These are phyloP conservation scores for Podaxis mareebaensis DNA, from an alignment of 768 basidiomycete species.

Conservation along the genomic window DNA sequence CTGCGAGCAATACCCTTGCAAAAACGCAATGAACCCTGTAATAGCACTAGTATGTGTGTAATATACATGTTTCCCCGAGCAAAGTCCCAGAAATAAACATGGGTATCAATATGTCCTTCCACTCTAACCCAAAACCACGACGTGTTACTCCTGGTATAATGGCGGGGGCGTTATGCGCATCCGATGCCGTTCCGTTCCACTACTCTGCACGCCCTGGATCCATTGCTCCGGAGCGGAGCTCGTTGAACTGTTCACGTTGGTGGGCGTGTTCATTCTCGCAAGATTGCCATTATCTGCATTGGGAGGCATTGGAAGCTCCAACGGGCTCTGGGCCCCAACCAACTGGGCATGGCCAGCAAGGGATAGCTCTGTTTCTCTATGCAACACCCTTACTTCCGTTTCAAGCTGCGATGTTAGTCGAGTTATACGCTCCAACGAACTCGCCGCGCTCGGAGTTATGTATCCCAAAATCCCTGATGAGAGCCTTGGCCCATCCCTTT, in stretches of 20 bases:
- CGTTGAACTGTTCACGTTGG: background rate
- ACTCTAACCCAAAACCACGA: background rate
- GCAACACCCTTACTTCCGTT: background rate
- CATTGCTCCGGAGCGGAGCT: background rate
- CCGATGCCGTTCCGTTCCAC: background rate
- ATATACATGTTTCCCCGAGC: too few relatives aligned
- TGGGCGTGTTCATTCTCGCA: too few relatives aligned
- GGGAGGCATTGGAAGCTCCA: too few relatives aligned
- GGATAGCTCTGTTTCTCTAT: background rate
- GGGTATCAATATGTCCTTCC: too few relatives aligned
- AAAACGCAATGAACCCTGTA: background rate
- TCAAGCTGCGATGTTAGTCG: background rate
- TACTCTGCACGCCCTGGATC: background rate
- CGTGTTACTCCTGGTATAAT: background rate
- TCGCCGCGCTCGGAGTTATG: background rate
- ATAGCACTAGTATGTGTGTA: background rate
- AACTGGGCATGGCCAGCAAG: too few relatives aligned
- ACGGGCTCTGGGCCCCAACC: too few relatives aligned
- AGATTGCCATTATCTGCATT: too few relatives aligned
- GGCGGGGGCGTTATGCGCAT: background rate
- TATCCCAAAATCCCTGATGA: background rate
- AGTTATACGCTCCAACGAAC: background rate
- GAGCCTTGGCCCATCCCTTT: background rate
- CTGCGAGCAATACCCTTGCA: background rate
- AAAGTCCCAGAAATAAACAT: too few relatives aligned